Evolutionary conservation across 1,139 yeast species (phyloP), one percentile per base, ranked within the genome.

Genomic region (Tardiomyces depauwii): DNA sequence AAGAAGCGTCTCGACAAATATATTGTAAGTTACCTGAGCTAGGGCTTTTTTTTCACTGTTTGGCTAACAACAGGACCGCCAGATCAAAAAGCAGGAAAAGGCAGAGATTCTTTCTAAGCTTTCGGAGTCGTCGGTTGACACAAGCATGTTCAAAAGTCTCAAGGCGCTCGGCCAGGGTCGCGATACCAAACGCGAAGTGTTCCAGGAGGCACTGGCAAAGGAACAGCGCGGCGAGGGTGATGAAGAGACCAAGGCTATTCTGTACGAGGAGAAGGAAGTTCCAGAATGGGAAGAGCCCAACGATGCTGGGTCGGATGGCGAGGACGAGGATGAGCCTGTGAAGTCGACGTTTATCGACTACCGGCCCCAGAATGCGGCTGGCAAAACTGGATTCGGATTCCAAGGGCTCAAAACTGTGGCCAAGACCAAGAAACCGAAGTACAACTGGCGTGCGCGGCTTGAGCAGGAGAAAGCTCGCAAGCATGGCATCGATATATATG

Each of bases 31-130:
- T n/a, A 12, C 14, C 12, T 23, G 12, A 21, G 7, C 12, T 23
- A 33, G 9, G 18, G 38, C 21, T 30, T 10, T 5, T 3, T 10
- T 14, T 13, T 30, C 10, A 30, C 36, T 27, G 30, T 27, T 10
- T 27, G 30, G 36, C 36, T 30, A 30, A 30, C 36, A 5, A 4
- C 36, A 30, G 36, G 36, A 55, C 30, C 48, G 53, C 64, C 97
- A 91, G 63, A 64, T 91, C 53, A 83, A 84, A 55, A 74, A 95
- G 61, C 95, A 89, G 61, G 97, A 91, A 65, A 86, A 85, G 65
- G 85, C 83, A 55, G 75, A 75, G 2, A 69, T 91, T 48, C 69
- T 91, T 42, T 80, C 81, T 49, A 89, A 88, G 60, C 71, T 91
- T 42, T 80, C 94, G 1, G 78, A 80, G 52, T 56, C 66, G 13